Percentiles rank a stretch among this genome's conserved stretches.
Conservation (phyloP, 768 basidiomycete species). For the Paxillus involutus region DNA sequence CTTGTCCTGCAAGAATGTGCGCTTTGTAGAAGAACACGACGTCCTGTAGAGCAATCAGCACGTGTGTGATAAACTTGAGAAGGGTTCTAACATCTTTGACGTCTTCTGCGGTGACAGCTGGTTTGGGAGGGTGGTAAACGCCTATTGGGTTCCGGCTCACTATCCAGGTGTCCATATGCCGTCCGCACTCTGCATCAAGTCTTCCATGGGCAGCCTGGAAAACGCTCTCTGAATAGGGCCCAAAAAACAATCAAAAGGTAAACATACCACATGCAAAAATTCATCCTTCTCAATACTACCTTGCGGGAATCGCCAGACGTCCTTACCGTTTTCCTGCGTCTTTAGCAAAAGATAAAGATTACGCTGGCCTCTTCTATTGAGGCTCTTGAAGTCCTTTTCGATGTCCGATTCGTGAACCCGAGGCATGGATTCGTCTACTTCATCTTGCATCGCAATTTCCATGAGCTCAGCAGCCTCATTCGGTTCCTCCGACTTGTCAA, state of each 20-base stretch:
- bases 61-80: neutral
- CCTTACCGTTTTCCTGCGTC: constrained; percentile 42
- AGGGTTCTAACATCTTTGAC: constrained; percentile 36
- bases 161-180: constrained; percentile 90
- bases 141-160: constrained; percentile 91
- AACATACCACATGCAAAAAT: constrained; percentile 72
- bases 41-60: constrained; percentile 43
- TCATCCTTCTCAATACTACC: constrained; percentile 62
- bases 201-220: constrained; percentile 71
- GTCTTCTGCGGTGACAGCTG: constrained; percentile 25
- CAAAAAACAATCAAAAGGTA: neutral
- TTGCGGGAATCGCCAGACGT: constrained; percentile 82
- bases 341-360: constrained; percentile 88
- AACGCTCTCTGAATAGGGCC: neutral
- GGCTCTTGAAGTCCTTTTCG: constrained; percentile 60
- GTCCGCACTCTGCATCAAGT: constrained; percentile 70
- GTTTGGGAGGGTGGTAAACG: constrained; percentile 54
- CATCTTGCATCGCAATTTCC: constrained; percentile 57
- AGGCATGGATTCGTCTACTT: constrained; percentile 61
- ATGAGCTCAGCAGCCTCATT: constrained; percentile 51
- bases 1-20: constrained; percentile 90
- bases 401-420: constrained; percentile 62
- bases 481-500: constrained; percentile 41
- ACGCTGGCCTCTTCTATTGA: constrained; percentile 81
- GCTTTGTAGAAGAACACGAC: constrained; percentile 90